Evolutionary conservation across 805 yeast species (phyloP).

Genomic region (Schwanniomyces sp.): DNA sequence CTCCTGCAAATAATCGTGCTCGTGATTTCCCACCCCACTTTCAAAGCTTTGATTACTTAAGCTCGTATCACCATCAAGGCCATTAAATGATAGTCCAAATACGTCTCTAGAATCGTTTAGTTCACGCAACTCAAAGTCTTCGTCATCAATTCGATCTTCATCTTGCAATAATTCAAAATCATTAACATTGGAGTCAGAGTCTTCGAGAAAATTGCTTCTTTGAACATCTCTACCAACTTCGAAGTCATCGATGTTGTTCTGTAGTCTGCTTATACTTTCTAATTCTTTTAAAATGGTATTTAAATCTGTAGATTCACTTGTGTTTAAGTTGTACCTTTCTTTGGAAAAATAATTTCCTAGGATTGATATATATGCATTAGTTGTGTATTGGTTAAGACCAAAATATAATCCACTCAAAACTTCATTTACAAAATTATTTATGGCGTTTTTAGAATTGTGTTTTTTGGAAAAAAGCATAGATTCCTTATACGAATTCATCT

Average conservation of each 20-base stretch:
- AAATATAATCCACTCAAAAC: background rate
- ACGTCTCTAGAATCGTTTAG: conserved; percentile 6
- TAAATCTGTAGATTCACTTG: background rate
- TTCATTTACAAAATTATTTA: background rate
- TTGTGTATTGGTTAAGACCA: background rate
- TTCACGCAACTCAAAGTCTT: background rate
- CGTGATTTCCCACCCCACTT: background rate
- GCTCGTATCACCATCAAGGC: conserved; percentile 10
- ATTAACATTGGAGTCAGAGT: background rate
- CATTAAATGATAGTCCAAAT: conserved; percentile 23
- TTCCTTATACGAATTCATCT: background rate
- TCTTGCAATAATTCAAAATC: background rate
- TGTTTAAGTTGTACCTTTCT: background rate
- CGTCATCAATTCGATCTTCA: background rate
- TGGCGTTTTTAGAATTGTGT: background rate
- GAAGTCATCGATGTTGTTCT: conserved; percentile 5
- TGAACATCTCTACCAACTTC: conserved; percentile 15
- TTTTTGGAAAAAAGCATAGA: background rate
- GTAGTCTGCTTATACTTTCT: conserved; percentile 1
- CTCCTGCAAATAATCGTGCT: conserved; percentile 3
- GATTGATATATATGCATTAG: conserved; percentile 1
- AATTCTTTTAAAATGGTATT: conserved; percentile 4
- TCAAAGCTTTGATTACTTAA: background rate
- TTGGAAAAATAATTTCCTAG: background rate
- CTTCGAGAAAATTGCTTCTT: background rate